Evolutionary conservation across 352 stramenopile species (phyloP).

Genomic region (Phytophthora agathidicida): DNA sequence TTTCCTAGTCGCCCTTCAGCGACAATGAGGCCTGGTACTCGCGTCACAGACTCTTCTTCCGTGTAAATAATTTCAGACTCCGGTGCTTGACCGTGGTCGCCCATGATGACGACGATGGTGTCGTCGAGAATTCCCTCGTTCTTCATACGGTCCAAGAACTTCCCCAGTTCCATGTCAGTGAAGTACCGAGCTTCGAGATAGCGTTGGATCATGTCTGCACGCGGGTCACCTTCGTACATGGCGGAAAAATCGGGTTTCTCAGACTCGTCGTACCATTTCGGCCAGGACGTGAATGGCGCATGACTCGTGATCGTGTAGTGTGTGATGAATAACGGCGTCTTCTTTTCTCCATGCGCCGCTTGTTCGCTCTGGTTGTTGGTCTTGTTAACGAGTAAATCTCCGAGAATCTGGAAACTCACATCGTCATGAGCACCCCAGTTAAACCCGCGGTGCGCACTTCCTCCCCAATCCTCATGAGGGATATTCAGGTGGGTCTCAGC

Average conservation of each 20-base stretch:
- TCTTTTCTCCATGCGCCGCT: slow-evolving; percentile 11
- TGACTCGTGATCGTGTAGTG: slow-evolving; percentile 62
- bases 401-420: slow-evolving; percentile 44
- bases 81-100: slow-evolving; percentile 51
- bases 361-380: slow-evolving; percentile 31
- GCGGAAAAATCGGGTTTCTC: slow-evolving; percentile 49
- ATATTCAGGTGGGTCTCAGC: slow-evolving; percentile 39
- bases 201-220: slow-evolving; percentile 37
- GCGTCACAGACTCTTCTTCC: slow-evolving; percentile 40
- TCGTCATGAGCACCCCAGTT: slow-evolving; percentile 55
- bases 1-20: slow-evolving; percentile 46
- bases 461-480: slow-evolving; percentile 28
- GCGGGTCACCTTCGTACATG: slow-evolving; percentile 37
- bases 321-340: slow-evolving; percentile 48
- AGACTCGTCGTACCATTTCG: slow-evolving; percentile 40
- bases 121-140: slow-evolving; percentile 51
- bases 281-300: slow-evolving; percentile 25
- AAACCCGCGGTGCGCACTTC: slow-evolving; percentile 4
- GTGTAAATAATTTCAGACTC: slow-evolving; percentile 42
- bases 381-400: slow-evolving; percentile 47
- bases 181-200: slow-evolving; percentile 65
- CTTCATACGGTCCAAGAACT: slow-evolving; percentile 49
- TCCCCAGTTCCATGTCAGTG: slow-evolving; percentile 47
- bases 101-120: slow-evolving; percentile 55
- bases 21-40: slow-evolving; percentile 45